Evolutionary conservation across 2,329 filamentous ascomycete species (phyloP), one percentile per base, ranked within the genome.

Genomic region (Coleophoma eucalyptorum): DNA sequence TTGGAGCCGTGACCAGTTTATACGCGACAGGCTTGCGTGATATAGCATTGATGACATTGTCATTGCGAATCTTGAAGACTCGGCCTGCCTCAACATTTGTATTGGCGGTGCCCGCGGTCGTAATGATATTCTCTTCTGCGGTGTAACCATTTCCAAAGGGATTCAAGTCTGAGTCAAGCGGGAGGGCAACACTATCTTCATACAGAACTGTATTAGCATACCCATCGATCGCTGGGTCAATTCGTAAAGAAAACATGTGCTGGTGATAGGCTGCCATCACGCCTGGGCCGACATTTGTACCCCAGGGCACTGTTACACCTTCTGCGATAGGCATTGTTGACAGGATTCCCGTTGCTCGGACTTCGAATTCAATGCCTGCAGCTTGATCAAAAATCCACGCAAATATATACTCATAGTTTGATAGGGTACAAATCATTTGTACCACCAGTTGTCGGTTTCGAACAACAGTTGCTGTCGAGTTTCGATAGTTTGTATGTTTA

Each of bases 401-500:
- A 37, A 89, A 75, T 58, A 89, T 86, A 62, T 89, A 89, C 62
- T 88, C 85, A 67, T 88, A 89, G 67, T 89, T 89, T 11, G 82
- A 76, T 5, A 88, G 81, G 0, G 84, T 88, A 67, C 86, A 86
- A 64, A 88, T 88, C 59, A 78, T 81, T 62, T 88, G 85, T 5
- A 89, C 63, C 1, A 88, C 83, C 4, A 88, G 69, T 62, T 88
- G 82, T 26, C 85, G 75, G 55, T 79, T 82, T 18, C 85, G 78
- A 16, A 79, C 77, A 3, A 87, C 76, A 0, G 80, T 83, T 2
- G 84, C 83, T 10, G 81, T 73, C 0, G 78, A 79, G 5, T 83
- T 86, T 7, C 85, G 74, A 68, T 87, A 66, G 65, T 89, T 88
- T 44, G 83, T 87, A 67, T 89, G 85, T 62, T 88, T 89, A 75